phyloP scores from a whole-genome alignment of 2,329 filamentous ascomycete species.

The Diaporthe nobilis region DNA sequence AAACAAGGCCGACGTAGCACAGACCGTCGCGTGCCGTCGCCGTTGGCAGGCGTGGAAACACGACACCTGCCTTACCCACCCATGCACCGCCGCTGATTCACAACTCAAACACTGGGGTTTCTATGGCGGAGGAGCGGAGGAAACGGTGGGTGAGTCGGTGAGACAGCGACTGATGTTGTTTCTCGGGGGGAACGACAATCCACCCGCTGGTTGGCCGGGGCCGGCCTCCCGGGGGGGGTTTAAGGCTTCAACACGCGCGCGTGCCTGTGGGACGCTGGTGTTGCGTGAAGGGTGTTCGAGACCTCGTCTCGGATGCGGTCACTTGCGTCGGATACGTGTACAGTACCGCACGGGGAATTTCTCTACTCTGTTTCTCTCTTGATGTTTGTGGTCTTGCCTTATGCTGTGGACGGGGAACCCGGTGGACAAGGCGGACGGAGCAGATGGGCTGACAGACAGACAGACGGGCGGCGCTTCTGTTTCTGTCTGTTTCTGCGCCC shows the following conservation, averaged over 20 bases:
- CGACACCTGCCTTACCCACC: neutral
- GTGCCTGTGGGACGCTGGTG: neutral
- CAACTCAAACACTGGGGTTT: neutral
- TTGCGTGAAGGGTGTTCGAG: neutral
- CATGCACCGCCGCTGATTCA: neutral
- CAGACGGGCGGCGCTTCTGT: too few species aligned
- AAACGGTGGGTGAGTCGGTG: neutral
- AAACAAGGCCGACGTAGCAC: conserved; percentile 14
- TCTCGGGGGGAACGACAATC: neutral
- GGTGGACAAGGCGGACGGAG: neutral
- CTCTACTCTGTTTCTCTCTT: neutral
- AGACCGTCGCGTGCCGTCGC: conserved; percentile 23
- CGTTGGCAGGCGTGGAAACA: neutral
- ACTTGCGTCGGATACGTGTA: neutral
- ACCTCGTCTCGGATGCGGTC: neutral
- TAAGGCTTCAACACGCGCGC: neutral
- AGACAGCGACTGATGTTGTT: neutral
- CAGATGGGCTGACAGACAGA: neutral
- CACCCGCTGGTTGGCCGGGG: neutral
- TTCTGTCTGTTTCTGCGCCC: too few species aligned
- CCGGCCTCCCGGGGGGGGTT: neutral
- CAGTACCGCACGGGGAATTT: neutral
- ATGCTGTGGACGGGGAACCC: conserved; percentile 12
- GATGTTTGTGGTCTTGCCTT: conserved; percentile 22
- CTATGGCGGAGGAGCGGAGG: neutral